Evolutionary conservation across 768 basidiomycete species (phyloP), one percentile per base, ranked within the genome.

Genomic region (Cystobasidium tubakii): DNA sequence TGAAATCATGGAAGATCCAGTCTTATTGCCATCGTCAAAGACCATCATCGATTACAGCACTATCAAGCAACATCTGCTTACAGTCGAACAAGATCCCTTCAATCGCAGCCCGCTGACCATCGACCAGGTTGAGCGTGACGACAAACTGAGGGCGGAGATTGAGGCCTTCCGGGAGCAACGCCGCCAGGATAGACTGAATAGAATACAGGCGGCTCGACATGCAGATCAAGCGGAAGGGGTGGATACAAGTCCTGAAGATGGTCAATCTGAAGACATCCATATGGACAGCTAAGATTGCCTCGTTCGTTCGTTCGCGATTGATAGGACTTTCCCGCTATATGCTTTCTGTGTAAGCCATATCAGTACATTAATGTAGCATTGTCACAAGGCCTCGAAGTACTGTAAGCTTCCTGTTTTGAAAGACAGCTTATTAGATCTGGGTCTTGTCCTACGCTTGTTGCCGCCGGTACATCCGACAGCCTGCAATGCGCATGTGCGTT

Each of bases 1-100:
- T 78, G 90, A 90, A 2, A 80, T 99, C 67, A 99, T 99, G 96
- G 88, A 87, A 69, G 92, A 99, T 80, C 96, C 96, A 1, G 94
- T 98, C 73, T 86, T 87, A 34, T 81, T 99, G 36, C 96, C 96
- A 0, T 88, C 89, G 0, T 97, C 94, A 1, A 85, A 84, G 66
- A 83, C 86, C 0, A 85, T 90, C 39, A 81, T 99, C 53, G 96
- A 99, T 81, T 87, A 90, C 27, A 84, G 89, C 1, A 97, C 94
- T 1, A 98, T 99, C 84, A 95, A 95, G 78, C 90, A 92, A 0
- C 93, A 96, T 81, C 83, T 97, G 42, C 83, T 99, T 23, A 95
- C 92, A 0, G 94, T 96, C 78, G 82, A 88, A 21, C 90, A 87
- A 66, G 96, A 99, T 81, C 96, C 96, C 0, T 99, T 98, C 86